Base-by-base conservation (phyloP, 176 grass and related monocot genomes). In the Ampelocalamus luodianensis region DNA sequence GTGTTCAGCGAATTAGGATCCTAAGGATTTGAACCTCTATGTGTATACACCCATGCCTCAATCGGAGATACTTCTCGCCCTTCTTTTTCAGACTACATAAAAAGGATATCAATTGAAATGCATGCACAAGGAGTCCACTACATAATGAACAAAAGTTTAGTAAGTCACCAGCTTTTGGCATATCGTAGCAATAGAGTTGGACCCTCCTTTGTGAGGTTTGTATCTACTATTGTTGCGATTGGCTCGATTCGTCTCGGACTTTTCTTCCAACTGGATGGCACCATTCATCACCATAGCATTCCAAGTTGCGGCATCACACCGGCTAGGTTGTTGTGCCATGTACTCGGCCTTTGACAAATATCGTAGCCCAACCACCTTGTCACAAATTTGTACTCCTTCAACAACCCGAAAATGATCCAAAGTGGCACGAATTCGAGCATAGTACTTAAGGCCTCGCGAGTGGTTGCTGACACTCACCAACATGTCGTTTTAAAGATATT, bases 41-140 rank as follows among this genome's bases (percentile, higher is more conserved):
- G 75, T 6, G 74, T 61, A 77, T 61, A 6, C 0, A 77, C 74
- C 54, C 37, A 77, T 43, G 37, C 74, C 74, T 61, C 74, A 10
- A 77, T 12, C 1, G 38, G 5, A 9, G 20, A 24, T 24, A 77
- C 74, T 14, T 77, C 74, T 61, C 54, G 24, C 6, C 54, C 37
- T 42, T 29, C 3, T 61, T 61, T 42, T 10, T 24, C n/a, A 15
- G 54, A 59, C 74, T 61, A 2, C 36, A 77, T 5, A 18, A 3
- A 54, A 11, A 54, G 2, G 10, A 74, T 34, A 13, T 54, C 48
- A 24, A 37, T 55, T 38, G 24, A 40, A n/a, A 40, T 77, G 8
- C 10, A 37, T 38, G 6, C 10, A 76, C 0, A 23, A 40, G 5
- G 2, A 61, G 3, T 24, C n/a, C n/a, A n/a, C n/a, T n/a, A n/a